A percentile compares a stretch with the other conserved stretches of the same genome.
Evolutionary conservation across 148 eudicot species (phyloP).

Genomic region (Gaultheria prostrata): DNA sequence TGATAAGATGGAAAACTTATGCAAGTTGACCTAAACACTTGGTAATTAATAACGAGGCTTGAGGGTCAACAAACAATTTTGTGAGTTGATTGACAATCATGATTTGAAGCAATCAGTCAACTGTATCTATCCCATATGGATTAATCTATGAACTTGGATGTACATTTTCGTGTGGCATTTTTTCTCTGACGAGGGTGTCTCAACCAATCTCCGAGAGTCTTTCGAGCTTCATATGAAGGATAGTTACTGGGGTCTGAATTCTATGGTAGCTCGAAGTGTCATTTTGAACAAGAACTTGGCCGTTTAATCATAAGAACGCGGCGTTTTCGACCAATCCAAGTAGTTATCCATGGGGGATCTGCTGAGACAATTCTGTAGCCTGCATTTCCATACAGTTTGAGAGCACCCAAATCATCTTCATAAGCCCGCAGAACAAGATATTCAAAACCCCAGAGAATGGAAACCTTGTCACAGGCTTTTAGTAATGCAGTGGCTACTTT

Average conservation of each 20-base stretch:
- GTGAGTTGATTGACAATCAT: background rate
- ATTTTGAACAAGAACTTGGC: background rate
- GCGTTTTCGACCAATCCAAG: conserved; percentile 73
- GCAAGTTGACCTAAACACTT: background rate
- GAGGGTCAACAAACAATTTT: background rate
- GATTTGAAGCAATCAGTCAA: background rate
- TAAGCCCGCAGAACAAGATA: conserved; percentile 78
- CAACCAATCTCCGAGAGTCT: no score
- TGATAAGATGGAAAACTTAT: background rate
- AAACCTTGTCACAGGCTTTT: conserved; percentile 70
- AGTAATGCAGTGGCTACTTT: conserved; percentile 86
- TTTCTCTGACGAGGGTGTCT: no score
- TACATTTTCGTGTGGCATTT: no score
- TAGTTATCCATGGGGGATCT: conserved; percentile 72
- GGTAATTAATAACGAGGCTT: background rate
- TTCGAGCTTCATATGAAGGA: no score
- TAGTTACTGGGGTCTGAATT: background rate
- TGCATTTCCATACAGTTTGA: conserved; percentile 67
- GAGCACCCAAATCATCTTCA: conserved; percentile 83
- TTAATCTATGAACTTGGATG: background rate
- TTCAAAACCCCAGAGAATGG: conserved; percentile 57
- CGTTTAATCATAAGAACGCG: conserved; percentile 77
- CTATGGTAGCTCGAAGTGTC: background rate
- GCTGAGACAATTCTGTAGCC: conserved; percentile 61
- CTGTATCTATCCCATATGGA: background rate